Base-by-base conservation (phyloP, 768 basidiomycete species). In the Serendipita vermifera region DNA sequence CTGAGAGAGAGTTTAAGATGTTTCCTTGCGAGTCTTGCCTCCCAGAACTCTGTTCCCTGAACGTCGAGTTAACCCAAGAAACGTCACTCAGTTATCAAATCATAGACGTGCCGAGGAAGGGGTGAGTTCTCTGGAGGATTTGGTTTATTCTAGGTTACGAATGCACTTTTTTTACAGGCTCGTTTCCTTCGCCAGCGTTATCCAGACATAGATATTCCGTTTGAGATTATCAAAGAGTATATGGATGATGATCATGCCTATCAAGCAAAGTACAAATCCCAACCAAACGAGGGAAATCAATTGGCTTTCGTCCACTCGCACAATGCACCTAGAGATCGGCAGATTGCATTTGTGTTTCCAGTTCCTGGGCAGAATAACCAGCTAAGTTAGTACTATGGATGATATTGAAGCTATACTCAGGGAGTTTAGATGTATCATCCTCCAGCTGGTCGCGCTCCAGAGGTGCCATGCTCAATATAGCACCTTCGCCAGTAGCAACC, bases 171-270 rank as follows among this genome's bases (percentile, higher is more conserved):
- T 36, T n/a, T 29, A 26, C 7, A 51, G 46, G 20, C 22, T 26
- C 46, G 46, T 1, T 51, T 51, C 31, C 46, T 51, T 51, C 46
- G 22, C 22, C 20, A 51, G 9, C 11, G 46, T 22, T 51, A 5
- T 51, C 9, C 46, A 7, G 46, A 51, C 31, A n/a, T 51, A 9
- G 46, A 51, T 29, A 51, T 51, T 29, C 46, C 46, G 9, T 51
- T 51, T 29, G 46, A 51, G n/a, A 20, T 51, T 15, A 51, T 51
- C 46, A 51, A 51, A 29, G 15, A 51, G 29, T 20, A 15, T n/a
- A 51, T 51, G 20, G 15, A 51, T 15, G 46, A 51, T 9, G 46
- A 51, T 51, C 9, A 9, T n/a, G 29, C 5, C 4, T 20, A 22
- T 3, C 6, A 11, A 15, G 32, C 26, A 9, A 26, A 51, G 22